Conservation (phyloP, 495 filamentous ascomycete species). For the Neurospora discreta region DNA sequence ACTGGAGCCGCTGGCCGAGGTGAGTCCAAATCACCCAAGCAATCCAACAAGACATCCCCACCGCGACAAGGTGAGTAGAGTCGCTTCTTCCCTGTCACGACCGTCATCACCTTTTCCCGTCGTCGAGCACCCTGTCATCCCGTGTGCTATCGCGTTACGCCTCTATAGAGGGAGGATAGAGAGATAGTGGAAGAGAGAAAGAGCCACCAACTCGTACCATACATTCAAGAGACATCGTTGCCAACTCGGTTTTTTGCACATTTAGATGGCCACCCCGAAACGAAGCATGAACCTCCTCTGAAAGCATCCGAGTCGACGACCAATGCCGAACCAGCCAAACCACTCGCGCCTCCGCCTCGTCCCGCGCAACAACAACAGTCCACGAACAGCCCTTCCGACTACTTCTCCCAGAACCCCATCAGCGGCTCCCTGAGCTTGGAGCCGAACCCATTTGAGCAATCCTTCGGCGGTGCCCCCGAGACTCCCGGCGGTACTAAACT, state of each 20-base stretch:
- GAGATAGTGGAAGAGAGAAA: neutral
- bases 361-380: conserved; percentile 37
- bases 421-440: conserved; percentile 60
- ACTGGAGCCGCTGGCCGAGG: conserved; percentile 21
- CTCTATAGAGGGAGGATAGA: neutral
- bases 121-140: neutral
- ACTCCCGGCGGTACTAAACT: conserved; percentile 84
- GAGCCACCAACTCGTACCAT: neutral
- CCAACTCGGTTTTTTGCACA: conserved; percentile 11
- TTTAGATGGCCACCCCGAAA: conserved; percentile 20
- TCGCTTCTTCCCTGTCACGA: conserved; percentile 4
- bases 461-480: conserved; percentile 64
- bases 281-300: conserved; percentile 24
- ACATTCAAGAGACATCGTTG: conserved; percentile 5
- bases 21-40: conserved; percentile 28
- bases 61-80: conserved; percentile 23
- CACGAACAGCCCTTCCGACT: conserved; percentile 52
- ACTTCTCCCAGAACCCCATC: conserved; percentile 52
- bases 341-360: conserved; percentile 71
- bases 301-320: conserved; percentile 25
- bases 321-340: conserved; percentile 37
- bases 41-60: conserved; percentile 20
- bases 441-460: conserved; percentile 93
- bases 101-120: neutral
- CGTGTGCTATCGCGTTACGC: neutral